Conservation (phyloP, 2,329 filamentous ascomycete genomes). For the Cytospora schulzeri region DNA sequence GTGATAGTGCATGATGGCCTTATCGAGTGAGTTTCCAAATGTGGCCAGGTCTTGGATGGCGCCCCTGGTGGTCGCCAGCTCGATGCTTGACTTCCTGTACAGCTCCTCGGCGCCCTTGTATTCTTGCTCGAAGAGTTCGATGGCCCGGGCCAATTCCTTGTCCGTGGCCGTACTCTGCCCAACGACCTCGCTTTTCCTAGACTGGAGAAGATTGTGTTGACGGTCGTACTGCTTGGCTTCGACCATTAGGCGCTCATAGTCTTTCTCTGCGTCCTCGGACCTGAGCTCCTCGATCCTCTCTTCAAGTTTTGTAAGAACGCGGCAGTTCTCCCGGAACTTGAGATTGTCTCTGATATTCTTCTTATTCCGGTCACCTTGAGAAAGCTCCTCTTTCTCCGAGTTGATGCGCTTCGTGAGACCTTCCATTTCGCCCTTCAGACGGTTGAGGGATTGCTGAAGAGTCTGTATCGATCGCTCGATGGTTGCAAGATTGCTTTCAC, state of each 20-base stretch:
- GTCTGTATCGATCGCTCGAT: conserved; percentile 70
- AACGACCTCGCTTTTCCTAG: conserved; percentile 73
- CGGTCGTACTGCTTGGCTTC: conserved; percentile 71
- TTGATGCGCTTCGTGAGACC: conserved; percentile 72
- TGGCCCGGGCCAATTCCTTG: conserved; percentile 71
- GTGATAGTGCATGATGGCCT: conserved; percentile 97
- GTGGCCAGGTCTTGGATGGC: conserved; percentile 87
- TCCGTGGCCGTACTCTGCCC: conserved; percentile 85
- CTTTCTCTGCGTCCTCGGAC: conserved; percentile 77
- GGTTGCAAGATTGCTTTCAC: conserved; percentile 68
- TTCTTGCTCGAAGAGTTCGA: conserved; percentile 80
- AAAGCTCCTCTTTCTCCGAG: conserved; percentile 73
- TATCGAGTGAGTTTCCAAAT: conserved; percentile 83
- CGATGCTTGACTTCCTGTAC: conserved; percentile 87
- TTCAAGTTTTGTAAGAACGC: conserved; percentile 67
- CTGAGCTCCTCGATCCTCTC: conserved; percentile 74
- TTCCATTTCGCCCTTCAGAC: conserved; percentile 67
- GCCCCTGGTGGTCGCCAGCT: conserved; percentile 87
- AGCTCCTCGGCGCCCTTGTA: conserved; percentile 80
- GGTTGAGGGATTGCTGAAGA: conserved; percentile 67
- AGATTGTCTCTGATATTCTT: conserved; percentile 89
- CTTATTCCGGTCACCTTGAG: conserved; percentile 79
- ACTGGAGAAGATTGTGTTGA: conserved; percentile 68
- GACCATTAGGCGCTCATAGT: conserved; percentile 72
- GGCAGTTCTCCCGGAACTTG: conserved; percentile 75